Conservation (phyloP, 148 eudicot species). For the Selenicereus undatus region DNA sequence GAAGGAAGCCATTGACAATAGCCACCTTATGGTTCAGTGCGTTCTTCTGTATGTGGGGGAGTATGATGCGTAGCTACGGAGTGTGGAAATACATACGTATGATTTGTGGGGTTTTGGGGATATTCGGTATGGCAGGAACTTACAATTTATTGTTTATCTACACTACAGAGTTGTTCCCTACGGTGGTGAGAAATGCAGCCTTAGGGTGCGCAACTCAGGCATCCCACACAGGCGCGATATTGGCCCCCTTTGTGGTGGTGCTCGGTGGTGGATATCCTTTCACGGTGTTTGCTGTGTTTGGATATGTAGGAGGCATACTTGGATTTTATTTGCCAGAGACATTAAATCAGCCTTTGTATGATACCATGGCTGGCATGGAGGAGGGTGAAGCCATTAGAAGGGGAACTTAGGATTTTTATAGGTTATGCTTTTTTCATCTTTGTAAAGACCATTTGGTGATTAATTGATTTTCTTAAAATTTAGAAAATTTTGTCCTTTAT, state of each 20-base stretch:
- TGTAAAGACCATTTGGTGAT: too few species aligned
- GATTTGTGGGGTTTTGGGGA: constrained; percentile 74
- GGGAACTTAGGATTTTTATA: not conserved
- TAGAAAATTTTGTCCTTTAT: too few species aligned
- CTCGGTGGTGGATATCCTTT: constrained; percentile 56
- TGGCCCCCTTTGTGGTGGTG: constrained; percentile 85
- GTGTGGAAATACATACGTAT: constrained; percentile 52
- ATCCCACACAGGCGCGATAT: constrained; percentile 74
- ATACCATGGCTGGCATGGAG: constrained; percentile 77
- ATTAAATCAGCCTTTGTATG: constrained; percentile 68
- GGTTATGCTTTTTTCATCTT: too few species aligned
- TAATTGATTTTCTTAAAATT: too few species aligned
- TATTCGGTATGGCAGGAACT: constrained; percentile 86
- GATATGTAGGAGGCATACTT: constrained; percentile 57
- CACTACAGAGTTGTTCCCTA: constrained; percentile 79
- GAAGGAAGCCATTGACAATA: constrained; percentile 68
- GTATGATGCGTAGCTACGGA: constrained; percentile 37
- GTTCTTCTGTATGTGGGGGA: constrained; percentile 57
- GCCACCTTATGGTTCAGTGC: constrained; percentile 87
- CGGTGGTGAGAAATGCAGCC: constrained; percentile 87
- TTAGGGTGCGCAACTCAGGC: constrained; percentile 88
- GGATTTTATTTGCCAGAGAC: constrained; percentile 79
- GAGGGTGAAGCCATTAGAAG: constrained; percentile 43
- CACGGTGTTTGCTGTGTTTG: constrained; percentile 59
- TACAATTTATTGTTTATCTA: constrained; percentile 77